Base-by-base conservation (phyloP, 345 rosid genomes). In the Noccaea bulbosa region DNA sequence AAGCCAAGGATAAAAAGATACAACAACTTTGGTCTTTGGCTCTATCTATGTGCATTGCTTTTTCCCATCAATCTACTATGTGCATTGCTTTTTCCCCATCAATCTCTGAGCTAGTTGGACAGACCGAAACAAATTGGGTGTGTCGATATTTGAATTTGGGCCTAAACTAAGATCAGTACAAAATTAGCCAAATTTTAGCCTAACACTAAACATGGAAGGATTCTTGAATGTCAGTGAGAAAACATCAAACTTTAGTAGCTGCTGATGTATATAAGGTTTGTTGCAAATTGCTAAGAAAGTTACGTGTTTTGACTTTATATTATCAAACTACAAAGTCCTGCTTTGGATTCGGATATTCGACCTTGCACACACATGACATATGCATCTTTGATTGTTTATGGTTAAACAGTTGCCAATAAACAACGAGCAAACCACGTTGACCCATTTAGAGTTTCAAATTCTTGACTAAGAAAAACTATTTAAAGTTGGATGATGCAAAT, bases 321-420 rank as follows among this genome's bases (percentile, higher is more conserved):
- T 38, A 53, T 74, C n/a, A 51, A 16, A 49, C 14, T 8, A 27
- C 6, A 51, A 52, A 52, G 69, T 61, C 73, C 2, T 61, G 5
- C 50, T 45, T 27, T 6, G 51, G 58, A 75, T 75, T 53, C 69
- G 74, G 40, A 68, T 75, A 75, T 75, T 68, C 78, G 58, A 53
- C 7, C 12, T 70, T 38, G 66, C 8, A 59, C 20, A 59, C 48
- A 58, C 3, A 15, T 15, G 6, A 54, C 61, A 40, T 66, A 52
- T 45, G 65, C 56, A 69, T 41, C 7, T 47, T 46, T 70, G 22
- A 38, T 59, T 49, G 40, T 49, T 60, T 59, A 58, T 34, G 55
- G 12, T 20, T 45, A 15, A 48, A 16, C 20, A 67, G 8, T 67
- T 60, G 69, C 66, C 16, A 52, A 67, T 44, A 52, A 61, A 52